Evolutionary conservation across 2,329 filamentous ascomycete species (phyloP).

Genomic region (Pestalotiopsis sp.): DNA sequence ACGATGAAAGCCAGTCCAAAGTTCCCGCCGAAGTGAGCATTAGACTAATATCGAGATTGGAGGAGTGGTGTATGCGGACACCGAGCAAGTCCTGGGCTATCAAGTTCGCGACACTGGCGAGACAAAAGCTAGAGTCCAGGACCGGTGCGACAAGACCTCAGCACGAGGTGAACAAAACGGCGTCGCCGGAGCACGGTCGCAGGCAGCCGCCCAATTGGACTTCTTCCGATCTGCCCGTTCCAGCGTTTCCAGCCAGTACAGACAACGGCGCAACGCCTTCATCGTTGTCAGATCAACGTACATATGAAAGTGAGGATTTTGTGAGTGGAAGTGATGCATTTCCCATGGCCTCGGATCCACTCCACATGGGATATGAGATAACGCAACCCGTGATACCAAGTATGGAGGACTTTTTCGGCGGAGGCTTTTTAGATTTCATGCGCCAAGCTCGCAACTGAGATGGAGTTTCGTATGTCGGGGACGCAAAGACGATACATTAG

Average conservation of each 20-base stretch:
- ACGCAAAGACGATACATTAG: background rate
- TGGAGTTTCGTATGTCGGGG: background rate
- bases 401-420: constrained; percentile 35
- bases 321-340: constrained; percentile 9
- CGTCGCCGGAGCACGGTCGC: constrained; percentile 3
- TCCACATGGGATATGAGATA: constrained; percentile 16
- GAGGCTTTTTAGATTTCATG: constrained; percentile 32
- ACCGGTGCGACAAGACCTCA: constrained; percentile 7
- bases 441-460: constrained; percentile 14
- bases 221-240: constrained; percentile 5
- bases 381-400: constrained; percentile 29
- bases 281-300: constrained; percentile 2
- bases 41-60: constrained; percentile 27
- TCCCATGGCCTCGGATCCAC: constrained; percentile 7
- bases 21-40: constrained; percentile 27
- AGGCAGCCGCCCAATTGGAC: constrained; percentile 9
- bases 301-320: constrained; percentile 12
- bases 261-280: constrained; percentile 12
- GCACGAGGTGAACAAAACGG: constrained; percentile 6
- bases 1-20: constrained; percentile 30
- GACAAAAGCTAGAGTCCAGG: constrained; percentile 28
- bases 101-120: constrained; percentile 30
- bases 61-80: constrained; percentile 29
- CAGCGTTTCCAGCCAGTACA: background rate
- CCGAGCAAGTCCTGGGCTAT: constrained; percentile 32